Evolutionary conservation across 2,329 filamentous ascomycete species (phyloP).

Genomic region (Sodiomyces alkalinus): DNA sequence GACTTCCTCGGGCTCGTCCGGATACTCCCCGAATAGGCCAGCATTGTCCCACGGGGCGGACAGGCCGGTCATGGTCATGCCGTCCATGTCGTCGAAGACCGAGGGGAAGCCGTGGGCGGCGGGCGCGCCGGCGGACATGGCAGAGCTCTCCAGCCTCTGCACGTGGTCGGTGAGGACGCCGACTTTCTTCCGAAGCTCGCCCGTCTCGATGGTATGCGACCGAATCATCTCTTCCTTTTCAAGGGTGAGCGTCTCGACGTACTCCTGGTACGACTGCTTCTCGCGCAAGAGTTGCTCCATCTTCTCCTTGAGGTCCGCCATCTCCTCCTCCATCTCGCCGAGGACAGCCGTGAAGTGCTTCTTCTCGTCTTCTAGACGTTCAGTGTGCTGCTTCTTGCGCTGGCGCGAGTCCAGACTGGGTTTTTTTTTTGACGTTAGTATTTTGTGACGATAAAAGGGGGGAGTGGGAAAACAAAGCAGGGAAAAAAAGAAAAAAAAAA

Average conservation of each 20-base stretch:
- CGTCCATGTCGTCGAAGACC: constrained; percentile 70
- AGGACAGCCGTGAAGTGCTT: constrained; percentile 73
- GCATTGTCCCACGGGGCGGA: constrained; percentile 74
- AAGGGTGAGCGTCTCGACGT: constrained; percentile 60
- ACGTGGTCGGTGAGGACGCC: constrained; percentile 62
- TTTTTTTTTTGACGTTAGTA: constrained; percentile 4
- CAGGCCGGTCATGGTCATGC: constrained; percentile 61
- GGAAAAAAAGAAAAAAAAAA: constrained; percentile 6
- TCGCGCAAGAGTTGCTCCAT: constrained; percentile 57
- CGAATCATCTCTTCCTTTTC: constrained; percentile 90
- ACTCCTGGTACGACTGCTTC: constrained; percentile 59
- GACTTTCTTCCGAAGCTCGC: constrained; percentile 85
- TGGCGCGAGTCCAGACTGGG: constrained; percentile 83
- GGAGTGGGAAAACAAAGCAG: constrained; percentile 6
- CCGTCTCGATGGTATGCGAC: constrained; percentile 76
- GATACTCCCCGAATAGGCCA: constrained; percentile 60
- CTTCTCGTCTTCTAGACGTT: constrained; percentile 92
- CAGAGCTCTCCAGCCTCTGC: constrained; percentile 52
- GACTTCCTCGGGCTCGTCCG: constrained; percentile 43
- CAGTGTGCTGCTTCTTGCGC: constrained; percentile 95
- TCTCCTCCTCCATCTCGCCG: constrained; percentile 61
- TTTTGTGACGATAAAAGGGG: not conserved
- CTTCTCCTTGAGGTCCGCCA: constrained; percentile 51
- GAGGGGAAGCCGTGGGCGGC: constrained; percentile 50
- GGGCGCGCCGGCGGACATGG: constrained; percentile 23